Percentiles rank a stretch among this genome's conserved stretches.
phyloP scores from a whole-genome alignment of 2,329 filamentous ascomycete species.

The Penicillium verrucosum region DNA sequence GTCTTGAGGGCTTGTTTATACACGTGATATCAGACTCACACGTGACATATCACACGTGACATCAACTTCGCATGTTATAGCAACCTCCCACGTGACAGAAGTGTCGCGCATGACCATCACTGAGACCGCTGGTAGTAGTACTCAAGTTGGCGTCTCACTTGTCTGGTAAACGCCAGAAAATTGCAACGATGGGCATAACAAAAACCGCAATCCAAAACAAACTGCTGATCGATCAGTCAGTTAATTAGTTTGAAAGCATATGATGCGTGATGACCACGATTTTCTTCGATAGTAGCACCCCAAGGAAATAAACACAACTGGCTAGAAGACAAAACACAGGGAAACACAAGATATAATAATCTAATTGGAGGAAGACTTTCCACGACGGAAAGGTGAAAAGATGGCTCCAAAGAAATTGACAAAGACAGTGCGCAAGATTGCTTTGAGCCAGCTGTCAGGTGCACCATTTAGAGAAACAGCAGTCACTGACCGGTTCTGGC shows the following conservation, averaged over 20 bases:
- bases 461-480: slow-evolving; percentile 39
- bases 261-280: background rate
- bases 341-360: background rate
- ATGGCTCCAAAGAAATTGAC: slow-evolving; percentile 40
- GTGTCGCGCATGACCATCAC: background rate
- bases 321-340: background rate
- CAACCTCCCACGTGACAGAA: no score
- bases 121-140: background rate
- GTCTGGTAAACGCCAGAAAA: slow-evolving; percentile 19
- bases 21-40: no score
- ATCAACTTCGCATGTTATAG: no score
- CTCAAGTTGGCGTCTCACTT: no score
- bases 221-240: slow-evolving; percentile 24
- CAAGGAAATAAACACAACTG: slow-evolving; percentile 11
- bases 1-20: background rate
- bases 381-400: slow-evolving; percentile 40
- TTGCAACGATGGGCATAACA: slow-evolving; percentile 25
- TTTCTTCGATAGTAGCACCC: slow-evolving; percentile 8
- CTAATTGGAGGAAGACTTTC: slow-evolving; percentile 25
- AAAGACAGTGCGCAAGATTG: slow-evolving; percentile 41
- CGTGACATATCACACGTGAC: no score
- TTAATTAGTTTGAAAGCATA: background rate
- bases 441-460: slow-evolving; percentile 41
- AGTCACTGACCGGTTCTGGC: slow-evolving; percentile 40
- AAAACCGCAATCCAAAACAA: slow-evolving; percentile 32